A percentile compares a stretch with the other conserved stretches of the same genome.
These are phyloP conservation scores for Salix arbutifolia DNA, from an alignment of 345 rosid genomes.

Conservation along the genomic window DNA sequence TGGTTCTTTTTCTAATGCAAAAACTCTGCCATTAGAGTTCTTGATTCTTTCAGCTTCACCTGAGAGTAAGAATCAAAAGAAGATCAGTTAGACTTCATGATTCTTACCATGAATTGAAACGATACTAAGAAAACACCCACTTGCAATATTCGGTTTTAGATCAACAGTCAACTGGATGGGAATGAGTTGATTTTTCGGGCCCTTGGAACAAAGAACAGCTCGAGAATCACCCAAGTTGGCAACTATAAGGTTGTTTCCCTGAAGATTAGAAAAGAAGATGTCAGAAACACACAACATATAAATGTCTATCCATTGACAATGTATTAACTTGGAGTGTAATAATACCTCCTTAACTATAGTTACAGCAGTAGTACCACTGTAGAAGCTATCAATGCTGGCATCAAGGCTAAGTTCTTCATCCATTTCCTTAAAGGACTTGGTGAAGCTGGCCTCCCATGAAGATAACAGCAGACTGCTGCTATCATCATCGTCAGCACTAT, in stretches of 20 bases:
- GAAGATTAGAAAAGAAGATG: constrained; percentile 15
- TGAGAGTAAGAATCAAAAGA: constrained; percentile 11
- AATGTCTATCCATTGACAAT: background rate
- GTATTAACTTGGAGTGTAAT: background rate
- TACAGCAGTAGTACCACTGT: constrained; percentile 94
- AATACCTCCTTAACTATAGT: constrained; percentile 63
- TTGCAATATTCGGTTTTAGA: constrained; percentile 67
- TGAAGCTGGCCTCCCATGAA: constrained; percentile 36
- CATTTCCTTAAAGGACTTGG: constrained; percentile 52
- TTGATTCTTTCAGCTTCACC: constrained; percentile 87
- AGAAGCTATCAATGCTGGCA: constrained; percentile 61
- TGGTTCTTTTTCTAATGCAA: constrained; percentile 77
- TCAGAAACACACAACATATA: background rate
- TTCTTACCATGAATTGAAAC: background rate
- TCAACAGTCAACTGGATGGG: constrained; percentile 85
- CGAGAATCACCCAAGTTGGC: constrained; percentile 94
- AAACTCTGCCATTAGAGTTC: constrained; percentile 65
- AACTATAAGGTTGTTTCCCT: constrained; percentile 76
- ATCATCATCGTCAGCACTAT: background rate
- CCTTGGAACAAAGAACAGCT: constrained; percentile 76
- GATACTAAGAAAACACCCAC: constrained; percentile 29
- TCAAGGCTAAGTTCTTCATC: constrained; percentile 63
- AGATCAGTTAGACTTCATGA: background rate
- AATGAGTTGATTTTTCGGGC: constrained; percentile 43
- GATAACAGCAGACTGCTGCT: constrained; percentile 16